phyloP scores from a whole-genome alignment of 176 grass and related monocot species.

The Luzula sylvatica region DNA sequence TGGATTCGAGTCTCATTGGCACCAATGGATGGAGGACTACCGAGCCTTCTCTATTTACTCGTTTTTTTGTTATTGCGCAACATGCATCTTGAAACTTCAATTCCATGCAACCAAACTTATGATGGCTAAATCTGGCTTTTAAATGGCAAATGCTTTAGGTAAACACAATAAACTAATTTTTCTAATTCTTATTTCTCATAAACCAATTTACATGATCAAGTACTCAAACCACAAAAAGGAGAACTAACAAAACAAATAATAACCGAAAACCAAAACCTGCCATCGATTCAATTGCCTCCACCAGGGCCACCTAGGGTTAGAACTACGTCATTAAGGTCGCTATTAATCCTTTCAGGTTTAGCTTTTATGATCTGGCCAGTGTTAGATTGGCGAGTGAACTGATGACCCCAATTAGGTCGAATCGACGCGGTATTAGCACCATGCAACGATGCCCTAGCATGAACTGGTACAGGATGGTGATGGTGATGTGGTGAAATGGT shows the following conservation, averaged over 20 bases:
- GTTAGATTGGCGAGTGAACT: conserved; percentile 29
- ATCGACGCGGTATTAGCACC: conserved; percentile 25
- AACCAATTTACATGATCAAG: neutral
- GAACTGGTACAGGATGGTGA: conserved; percentile 33
- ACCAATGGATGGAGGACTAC: no score
- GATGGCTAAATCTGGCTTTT: no score
- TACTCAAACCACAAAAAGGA: neutral
- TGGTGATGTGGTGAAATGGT: conserved; percentile 35
- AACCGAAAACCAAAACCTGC: neutral
- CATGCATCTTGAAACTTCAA: no score
- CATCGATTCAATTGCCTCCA: conserved; percentile 28
- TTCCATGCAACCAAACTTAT: no score
- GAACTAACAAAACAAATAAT: neutral
- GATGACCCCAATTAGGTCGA: conserved; percentile 37
- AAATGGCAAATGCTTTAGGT: no score
- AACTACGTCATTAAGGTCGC: conserved; percentile 78
- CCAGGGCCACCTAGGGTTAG: conserved; percentile 87
- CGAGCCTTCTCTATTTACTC: no score
- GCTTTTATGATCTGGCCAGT: conserved; percentile 42
- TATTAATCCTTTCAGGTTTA: conserved; percentile 37
- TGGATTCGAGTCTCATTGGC: no score
- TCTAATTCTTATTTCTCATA: neutral
- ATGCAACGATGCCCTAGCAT: conserved; percentile 41
- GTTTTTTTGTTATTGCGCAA: no score
- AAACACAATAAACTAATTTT: neutral